phyloP scores from a whole-genome alignment of 352 stramenopile species.

The Phytopythium sindhum region DNA sequence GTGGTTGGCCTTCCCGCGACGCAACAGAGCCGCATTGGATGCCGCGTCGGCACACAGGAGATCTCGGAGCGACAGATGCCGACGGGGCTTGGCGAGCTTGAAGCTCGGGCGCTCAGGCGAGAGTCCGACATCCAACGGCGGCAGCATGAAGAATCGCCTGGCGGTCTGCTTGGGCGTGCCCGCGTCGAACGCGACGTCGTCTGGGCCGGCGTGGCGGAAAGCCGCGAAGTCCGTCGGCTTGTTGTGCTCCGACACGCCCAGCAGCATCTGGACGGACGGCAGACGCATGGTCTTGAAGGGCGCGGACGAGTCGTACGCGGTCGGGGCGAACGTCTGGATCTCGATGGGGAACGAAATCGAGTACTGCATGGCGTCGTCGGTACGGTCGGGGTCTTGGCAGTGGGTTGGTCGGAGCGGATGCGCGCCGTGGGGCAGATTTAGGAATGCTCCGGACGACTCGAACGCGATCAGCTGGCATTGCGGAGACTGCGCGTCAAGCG shows the following conservation, averaged over 20 bases:
- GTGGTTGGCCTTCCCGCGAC: constrained; percentile 26
- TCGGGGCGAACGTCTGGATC: not conserved
- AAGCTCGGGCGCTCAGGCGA: not conserved
- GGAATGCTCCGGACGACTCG: not conserved
- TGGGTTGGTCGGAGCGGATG: constrained; percentile 6
- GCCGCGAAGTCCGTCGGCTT: not conserved
- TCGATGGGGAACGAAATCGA: not conserved
- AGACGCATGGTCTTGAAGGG: constrained; percentile 4
- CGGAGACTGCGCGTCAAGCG: not conserved
- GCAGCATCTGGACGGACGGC: constrained; percentile 13
- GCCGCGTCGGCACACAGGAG: constrained; percentile 36
- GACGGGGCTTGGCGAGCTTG: constrained; percentile 26
- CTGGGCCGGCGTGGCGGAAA: not conserved
- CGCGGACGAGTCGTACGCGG: not conserved
- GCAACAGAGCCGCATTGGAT: constrained; percentile 4
- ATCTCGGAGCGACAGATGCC: constrained; percentile 47
- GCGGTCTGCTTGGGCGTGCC: not conserved
- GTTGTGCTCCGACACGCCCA: not conserved
- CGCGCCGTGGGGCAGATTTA: not conserved
- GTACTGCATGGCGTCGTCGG: constrained; percentile 2
- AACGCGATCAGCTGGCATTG: not conserved
- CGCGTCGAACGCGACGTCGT: not conserved
- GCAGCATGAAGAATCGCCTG: constrained; percentile 9
- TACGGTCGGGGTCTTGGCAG: not conserved
- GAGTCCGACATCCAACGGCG: not conserved